Percentiles rank a stretch among this genome's conserved stretches.
These are phyloP conservation scores for Pezicula carpinea DNA, from an alignment of 2,329 filamentous ascomycete genomes.

Conservation along the genomic window DNA sequence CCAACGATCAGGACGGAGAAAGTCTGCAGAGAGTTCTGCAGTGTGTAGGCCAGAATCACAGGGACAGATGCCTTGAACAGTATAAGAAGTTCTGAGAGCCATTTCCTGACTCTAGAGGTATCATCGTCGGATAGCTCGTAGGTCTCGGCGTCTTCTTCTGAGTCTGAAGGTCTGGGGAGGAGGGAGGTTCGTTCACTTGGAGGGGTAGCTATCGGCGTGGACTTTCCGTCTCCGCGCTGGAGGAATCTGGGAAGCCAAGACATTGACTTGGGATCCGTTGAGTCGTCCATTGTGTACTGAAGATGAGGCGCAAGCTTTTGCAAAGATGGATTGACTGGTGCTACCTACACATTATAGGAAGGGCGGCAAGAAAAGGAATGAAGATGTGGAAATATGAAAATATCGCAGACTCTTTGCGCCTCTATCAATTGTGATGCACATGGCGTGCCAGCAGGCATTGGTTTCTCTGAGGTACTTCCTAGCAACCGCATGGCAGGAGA, in stretches of 20 bases:
- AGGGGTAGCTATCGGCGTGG: conserved; percentile 15
- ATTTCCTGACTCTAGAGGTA: conserved; percentile 23
- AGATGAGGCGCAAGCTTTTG: neutral
- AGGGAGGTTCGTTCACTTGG: conserved; percentile 27
- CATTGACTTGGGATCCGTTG: conserved; percentile 15
- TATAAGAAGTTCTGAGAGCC: conserved; percentile 58
- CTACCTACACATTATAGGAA: neutral
- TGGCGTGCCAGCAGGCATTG: neutral
- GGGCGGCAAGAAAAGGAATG: conserved; percentile 1
- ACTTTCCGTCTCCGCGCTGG: conserved; percentile 6
- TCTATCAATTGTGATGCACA: neutral
- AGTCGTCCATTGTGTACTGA: conserved; percentile 13
- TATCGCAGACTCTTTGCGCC: neutral
- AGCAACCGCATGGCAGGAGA: conserved; percentile 2
- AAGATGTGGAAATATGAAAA: neutral
- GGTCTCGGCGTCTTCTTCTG: conserved; percentile 19
- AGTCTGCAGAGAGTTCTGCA: conserved; percentile 84
- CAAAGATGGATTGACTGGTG: conserved; percentile 1
- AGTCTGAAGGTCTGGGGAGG: conserved; percentile 15
- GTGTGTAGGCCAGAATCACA: conserved; percentile 77
- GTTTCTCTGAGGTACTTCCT: conserved; percentile 5
- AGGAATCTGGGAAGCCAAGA: conserved; percentile 25
- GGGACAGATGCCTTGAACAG: conserved; percentile 67
- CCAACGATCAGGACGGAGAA: conserved; percentile 78
- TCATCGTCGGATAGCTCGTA: conserved; percentile 20